Evolutionary conservation across 169 alveolate species (phyloP), one percentile per base, ranked within the genome.

Genomic region (Miamiensis avidus): DNA sequence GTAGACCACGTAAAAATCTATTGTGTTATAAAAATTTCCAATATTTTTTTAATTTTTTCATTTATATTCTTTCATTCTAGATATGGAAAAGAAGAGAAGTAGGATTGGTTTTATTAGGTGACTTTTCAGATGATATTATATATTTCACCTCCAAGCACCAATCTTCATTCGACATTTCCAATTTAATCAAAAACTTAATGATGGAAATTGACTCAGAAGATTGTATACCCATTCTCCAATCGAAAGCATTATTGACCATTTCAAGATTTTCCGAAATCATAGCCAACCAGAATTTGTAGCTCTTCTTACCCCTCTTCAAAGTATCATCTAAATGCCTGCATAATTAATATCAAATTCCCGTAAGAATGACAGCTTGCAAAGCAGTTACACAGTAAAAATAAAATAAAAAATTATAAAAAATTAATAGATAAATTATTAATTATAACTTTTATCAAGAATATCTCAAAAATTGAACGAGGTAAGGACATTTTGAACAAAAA

Each of bases 111-210:
- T 30, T 92, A 4, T 65, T 92, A 73, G 96, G 96, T 0, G 82
- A 89, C 69, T 83, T 92, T 34, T 85, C 96, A 27, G 94, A 89
- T 31, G 96, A 92, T 87, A 92, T 92, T 31, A 82, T 85, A 29
- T 88, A 74, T 25, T 86, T 86, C 34, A 73, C 74, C 34, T 31
- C 74, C 74, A 79, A 81, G 72, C 86, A 86, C 33, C 69, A 83
- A 28, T 76, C 88, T 0, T 78, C 86, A 34, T 85, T 85, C 49
- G 89, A 85, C 28, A 85, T 85, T 6, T 73, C 76, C 29, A 78
- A 81, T 25, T 81, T 82, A 65, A 85, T 85, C 30, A 34, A 85
- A 29, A 85, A 85, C 26, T 75, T 85, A 34, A 31, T 81, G 25
- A 29, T 34, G 29, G 90, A 81, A 6, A 81, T 81, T 26, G 82